Base-by-base conservation (phyloP, 805 yeast species). In the Metschnikowia similis region DNA sequence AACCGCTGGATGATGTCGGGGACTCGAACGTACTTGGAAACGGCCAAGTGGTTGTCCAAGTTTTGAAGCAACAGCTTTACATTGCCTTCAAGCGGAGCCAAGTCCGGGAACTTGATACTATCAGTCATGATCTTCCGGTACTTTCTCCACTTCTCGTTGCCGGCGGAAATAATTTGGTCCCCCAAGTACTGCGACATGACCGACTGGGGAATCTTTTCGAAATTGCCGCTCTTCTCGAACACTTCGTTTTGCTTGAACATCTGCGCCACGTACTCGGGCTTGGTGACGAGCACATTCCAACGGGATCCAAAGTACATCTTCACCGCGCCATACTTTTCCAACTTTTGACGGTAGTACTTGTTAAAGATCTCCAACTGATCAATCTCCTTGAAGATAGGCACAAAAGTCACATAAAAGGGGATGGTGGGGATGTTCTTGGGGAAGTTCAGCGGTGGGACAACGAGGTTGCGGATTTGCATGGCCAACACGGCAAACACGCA, bases 181-280 rank as follows among this genome's bases (percentile, higher is more conserved):
- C 86, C 86, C 1, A 84, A 78, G 52, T 81, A 82, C 3, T 71
- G 67, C 1, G 84, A 74, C 29, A 81, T 56, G 7, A 80, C 79
- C 6, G 84, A 72, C 49, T 77, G 68, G 0, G 85, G 84, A 16
- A 80, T 79, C 58, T 82, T 82, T 49, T 73, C 70, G 17, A 80
- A 83, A 49, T 82, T 82, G 0, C 86, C 86, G 57, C 84, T 79
- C 53, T 82, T 82, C 4, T 79, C 81, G 63, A 72, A 82, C 1
- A 71, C 62, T 16, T 72, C 67, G 49, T 81, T 83, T 47, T 79
- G 70, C 55, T 70, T 75, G 52, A 81, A 71, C 7, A 81, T 60
- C 47, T 76, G 76, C 6, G 63, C 60, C 52, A 82, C 62, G 47
- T 63, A 70, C 31, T 74, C 72, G 2, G 85, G 85, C 44, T 61